Evolutionary conservation across 1,139 yeast genomes (phyloP).

Genomic region (Blastobotrys elegans): DNA sequence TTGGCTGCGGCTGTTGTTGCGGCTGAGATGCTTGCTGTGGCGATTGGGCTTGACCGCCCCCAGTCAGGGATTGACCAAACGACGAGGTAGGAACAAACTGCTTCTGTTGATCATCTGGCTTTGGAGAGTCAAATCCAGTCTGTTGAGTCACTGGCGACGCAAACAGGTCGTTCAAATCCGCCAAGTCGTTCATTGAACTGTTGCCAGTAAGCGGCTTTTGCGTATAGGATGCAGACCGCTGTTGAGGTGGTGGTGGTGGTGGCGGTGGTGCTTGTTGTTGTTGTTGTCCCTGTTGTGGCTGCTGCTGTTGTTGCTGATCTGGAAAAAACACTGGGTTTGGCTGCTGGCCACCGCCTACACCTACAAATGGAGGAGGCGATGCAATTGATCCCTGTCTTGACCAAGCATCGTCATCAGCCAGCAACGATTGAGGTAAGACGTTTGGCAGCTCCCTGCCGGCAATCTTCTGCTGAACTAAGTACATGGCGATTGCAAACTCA

Average conservation of each 20-base stretch:
- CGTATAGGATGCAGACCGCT: slow-evolving; percentile 5
- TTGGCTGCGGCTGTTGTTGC: not conserved
- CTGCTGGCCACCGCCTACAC: slow-evolving; percentile 1
- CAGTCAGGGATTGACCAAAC: slow-evolving; percentile 59
- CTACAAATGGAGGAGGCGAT: slow-evolving; percentile 7
- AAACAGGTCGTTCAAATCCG: slow-evolving; percentile 38
- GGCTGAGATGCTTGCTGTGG: slow-evolving; percentile 14
- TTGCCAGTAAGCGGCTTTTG: slow-evolving; percentile 3
- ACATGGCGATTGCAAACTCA: slow-evolving; percentile 93
- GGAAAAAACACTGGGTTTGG: slow-evolving; percentile 22
- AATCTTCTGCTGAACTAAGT: slow-evolving; percentile 76
- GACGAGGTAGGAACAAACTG: slow-evolving; percentile 56
- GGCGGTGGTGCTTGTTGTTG: slow-evolving; percentile 10
- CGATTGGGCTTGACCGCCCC: slow-evolving; percentile 28
- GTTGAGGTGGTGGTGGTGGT: not conserved
- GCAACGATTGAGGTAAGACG: slow-evolving; percentile 32
- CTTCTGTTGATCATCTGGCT: slow-evolving; percentile 13
- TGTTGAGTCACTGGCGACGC: slow-evolving; percentile 34
- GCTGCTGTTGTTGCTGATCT: slow-evolving; percentile 17
- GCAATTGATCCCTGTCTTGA: slow-evolving; percentile 21
- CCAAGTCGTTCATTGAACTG: slow-evolving; percentile 30
- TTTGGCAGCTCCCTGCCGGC: slow-evolving; percentile 76
- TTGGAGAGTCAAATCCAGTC: slow-evolving; percentile 4
- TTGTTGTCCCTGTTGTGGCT: no score
- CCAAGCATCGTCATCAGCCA: slow-evolving; percentile 10